A percentile compares a stretch with the other conserved stretches of the same genome.
Conservation (phyloP, 73 alveolate species). For the Blepharisma japonicum region DNA sequence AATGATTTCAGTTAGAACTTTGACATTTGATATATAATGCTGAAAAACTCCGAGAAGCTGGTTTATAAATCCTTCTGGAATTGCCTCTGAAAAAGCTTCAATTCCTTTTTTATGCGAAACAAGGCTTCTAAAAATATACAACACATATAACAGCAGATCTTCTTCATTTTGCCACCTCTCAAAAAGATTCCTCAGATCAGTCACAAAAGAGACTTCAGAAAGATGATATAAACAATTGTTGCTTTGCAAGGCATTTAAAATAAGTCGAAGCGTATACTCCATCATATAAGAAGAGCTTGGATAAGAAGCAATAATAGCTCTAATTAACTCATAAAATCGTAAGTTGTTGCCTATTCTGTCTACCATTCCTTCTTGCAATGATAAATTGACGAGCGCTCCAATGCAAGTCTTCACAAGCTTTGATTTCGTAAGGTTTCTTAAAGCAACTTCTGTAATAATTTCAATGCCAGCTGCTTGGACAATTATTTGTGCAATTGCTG, state of each 20-base stretch:
- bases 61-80: neutral
- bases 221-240: slow-evolving; percentile 10
- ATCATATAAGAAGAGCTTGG: slow-evolving; percentile 8
- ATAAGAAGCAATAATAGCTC: neutral
- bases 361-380: slow-evolving; percentile 19
- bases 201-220: neutral
- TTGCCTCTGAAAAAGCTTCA: neutral
- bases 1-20: neutral
- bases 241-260: slow-evolving; percentile 17
- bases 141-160: neutral
- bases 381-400: slow-evolving; percentile 17
- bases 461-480: slow-evolving; percentile 29
- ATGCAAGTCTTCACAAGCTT: slow-evolving; percentile 15
- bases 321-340: neutral
- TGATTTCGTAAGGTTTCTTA: neutral
- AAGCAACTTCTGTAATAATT: neutral
- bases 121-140: neutral
- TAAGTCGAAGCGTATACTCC: neutral
- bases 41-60: neutral
- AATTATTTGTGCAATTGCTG: neutral
- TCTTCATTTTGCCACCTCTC: neutral
- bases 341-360: slow-evolving; percentile 9
- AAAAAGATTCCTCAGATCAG: neutral
- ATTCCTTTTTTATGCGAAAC: slow-evolving; percentile 26
- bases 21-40: neutral